Conservation (phyloP, 148 eudicot genomes). For the Nyssa sinensis region DNA sequence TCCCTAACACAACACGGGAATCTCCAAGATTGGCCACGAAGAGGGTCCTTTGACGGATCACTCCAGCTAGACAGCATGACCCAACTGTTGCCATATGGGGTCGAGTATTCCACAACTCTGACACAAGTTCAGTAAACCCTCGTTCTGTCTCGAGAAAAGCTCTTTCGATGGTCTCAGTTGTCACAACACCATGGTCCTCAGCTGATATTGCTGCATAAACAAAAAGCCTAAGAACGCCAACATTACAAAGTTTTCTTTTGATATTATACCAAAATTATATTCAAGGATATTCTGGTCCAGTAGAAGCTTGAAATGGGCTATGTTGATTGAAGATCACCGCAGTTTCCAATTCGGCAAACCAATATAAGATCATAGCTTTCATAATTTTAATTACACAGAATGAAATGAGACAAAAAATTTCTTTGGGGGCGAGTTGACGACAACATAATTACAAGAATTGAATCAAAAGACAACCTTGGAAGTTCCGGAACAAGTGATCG, state of each 20-base stretch:
- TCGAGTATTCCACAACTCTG: conserved; percentile 45
- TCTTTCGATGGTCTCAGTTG: conserved; percentile 54
- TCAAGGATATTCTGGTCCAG: background rate
- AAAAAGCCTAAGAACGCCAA: conserved; percentile 36
- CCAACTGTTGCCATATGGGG: conserved; percentile 66
- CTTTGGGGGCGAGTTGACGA: background rate
- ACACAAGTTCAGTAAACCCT: conserved; percentile 53
- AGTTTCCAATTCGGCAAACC: background rate
- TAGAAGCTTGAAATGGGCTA: background rate
- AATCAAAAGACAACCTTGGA: conserved; percentile 40
- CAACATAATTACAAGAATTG: background rate
- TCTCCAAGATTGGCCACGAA: conserved; percentile 71
- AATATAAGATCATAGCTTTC: background rate
- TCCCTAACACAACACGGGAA: conserved; percentile 73
- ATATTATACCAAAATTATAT: background rate
- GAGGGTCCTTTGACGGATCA: conserved; percentile 52
- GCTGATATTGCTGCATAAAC: conserved; percentile 56
- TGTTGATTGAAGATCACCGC: background rate
- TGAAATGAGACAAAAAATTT: too few relatives aligned
- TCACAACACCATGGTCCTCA: conserved; percentile 47
- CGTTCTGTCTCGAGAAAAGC: conserved; percentile 63
- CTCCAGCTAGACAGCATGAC: conserved; percentile 69
- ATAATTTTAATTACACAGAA: background rate
- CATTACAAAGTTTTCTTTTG: background rate
- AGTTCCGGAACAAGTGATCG: conserved; percentile 52